Base-by-base conservation (phyloP, 2,329 filamentous ascomycete species). In the Knufia fluminis region DNA sequence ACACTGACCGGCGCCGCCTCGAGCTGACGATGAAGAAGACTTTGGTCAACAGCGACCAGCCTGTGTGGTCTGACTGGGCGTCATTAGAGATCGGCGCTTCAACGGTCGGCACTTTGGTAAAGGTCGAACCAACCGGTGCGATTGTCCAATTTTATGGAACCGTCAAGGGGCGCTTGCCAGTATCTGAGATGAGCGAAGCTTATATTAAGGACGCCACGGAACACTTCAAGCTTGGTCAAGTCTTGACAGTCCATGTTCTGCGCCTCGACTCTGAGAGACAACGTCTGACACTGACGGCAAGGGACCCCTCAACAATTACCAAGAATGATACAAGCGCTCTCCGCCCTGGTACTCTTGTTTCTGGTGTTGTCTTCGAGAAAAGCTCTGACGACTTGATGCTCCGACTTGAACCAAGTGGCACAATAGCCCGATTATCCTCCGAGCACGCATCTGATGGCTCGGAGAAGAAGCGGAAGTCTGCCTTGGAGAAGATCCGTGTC, bases 111-210 rank as follows among this genome's bases (percentile, higher is more conserved):
- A 96, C 89, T 0, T 84, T 98, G 56, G 77, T 94, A 57, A 94
- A 85, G 55, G 73, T 98, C 9, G 74, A 88, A 50, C 69, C 78
- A 2, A 80, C 80, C 47, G 92, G 92, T 52, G 92, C 92, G 9
- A 80, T 91, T 16, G 85, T 98, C 47, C 88, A 94, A 63, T 98
- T 97, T 68, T 98, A 94, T 61, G 88, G 88, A 16, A 70, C 75
- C 7, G 74, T 98, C 17, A 80, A 81, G 56, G 94, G 85, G 7
- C 98, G 94, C 71, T 75, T 98, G 48, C 92, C 92, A 1, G 83
- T 94, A 0, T 86, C 86, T 1, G 91, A 98, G 68, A 98, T 98
- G 92, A 97, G 92, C 64, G 92, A 98, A 65, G 89, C 90, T 9
- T 96, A 85, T 62, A 96, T 98, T 61, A 79, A 85, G 57, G 86